Evolutionary conservation across 345 rosid species (phyloP), one percentile per base, ranked within the genome.

Genomic region (Pistacia integerrima): DNA sequence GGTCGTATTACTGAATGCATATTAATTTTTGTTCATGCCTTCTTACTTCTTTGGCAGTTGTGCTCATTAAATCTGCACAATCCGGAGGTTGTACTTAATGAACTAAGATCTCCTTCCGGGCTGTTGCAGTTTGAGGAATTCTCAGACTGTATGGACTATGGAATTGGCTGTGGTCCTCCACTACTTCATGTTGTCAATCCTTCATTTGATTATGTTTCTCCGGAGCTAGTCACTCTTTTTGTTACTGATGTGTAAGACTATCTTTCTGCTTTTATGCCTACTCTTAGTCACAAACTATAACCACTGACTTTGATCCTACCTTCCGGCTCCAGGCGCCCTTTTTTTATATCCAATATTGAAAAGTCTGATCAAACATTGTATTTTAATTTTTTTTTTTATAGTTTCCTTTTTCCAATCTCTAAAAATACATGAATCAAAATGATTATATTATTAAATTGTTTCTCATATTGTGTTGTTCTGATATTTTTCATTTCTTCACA

Each of bases 61-160:
- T 82, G 88, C 36, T 82, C 86, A 12, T 38, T 82, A 70, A 75
- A 79, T 80, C 84, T 76, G 11, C 83, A 84, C 65, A 82, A 84
- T 76, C 87, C 77, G 0, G 87, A 79, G 77, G 85, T 80, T 16
- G 64, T 74, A 51, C 75, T 82, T 33, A 84, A 84, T 63, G 84
- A 86, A 58, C 64, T 82, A 68, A 78, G 84, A 74, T 84, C 83
- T 14, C 87, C 90, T 72, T 80, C 83, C 46, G 86, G 82, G 82
- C 72, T 87, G 60, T 52, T 87, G 64, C 72, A 84, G 77, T 87
- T 87, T 57, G 84, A 84, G 33, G 87, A 84, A 78, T 84, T 86
- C 73, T 86, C 87, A 41, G 86, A 84, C 60, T 78, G 72, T 79
- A 80, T 82, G 78, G 87, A 86, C 70, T 72, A 67, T 74, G 83